These are phyloP conservation scores for Psilocybe azurescens DNA, from an alignment of 768 basidiomycete genomes.

Conservation along the genomic window DNA sequence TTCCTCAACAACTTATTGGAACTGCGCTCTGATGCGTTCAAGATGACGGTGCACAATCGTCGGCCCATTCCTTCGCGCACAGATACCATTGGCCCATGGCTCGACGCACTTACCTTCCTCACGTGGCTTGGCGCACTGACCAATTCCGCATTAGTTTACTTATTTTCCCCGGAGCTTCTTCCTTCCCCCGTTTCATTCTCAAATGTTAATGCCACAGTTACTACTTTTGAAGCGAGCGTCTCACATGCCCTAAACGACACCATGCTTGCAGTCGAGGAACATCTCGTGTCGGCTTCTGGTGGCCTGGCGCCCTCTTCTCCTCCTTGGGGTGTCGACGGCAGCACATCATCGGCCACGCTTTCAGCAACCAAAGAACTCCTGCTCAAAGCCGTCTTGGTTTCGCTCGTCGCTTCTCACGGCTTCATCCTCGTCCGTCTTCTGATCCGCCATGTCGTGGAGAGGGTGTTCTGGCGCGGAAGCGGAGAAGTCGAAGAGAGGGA, in stretches of 20 bases:
- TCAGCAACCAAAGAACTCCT: conserved; percentile 56
- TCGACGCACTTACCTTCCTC: conserved; percentile 85
- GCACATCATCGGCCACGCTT: conserved; percentile 22
- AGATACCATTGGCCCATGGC: conserved; percentile 94
- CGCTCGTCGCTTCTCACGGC: conserved; percentile 87
- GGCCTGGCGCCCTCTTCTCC: neutral
- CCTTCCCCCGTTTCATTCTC: conserved; percentile 6
- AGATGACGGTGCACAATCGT: conserved; percentile 85
- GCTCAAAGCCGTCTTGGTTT: conserved; percentile 70
- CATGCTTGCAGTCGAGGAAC: conserved; percentile 17
- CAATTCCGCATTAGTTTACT: conserved; percentile 79
- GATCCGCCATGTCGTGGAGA: conserved; percentile 74
- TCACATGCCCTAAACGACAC: conserved; percentile 9
- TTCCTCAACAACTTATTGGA: conserved; percentile 94
- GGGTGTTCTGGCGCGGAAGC: conserved; percentile 79
- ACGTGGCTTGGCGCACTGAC: conserved; percentile 90
- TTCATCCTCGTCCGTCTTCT: conserved; percentile 69
- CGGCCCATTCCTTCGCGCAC: conserved; percentile 87
- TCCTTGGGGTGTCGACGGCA: conserved; percentile 29
- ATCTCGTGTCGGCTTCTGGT: conserved; percentile 21
- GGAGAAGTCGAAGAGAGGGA: conserved; percentile 65
- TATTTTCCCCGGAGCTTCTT: conserved; percentile 25
- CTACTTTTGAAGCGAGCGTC: conserved; percentile 1
- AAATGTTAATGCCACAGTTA: neutral
- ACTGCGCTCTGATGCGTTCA: conserved; percentile 92